Conservation (phyloP, 495 filamentous ascomycete genomes). For the Alectoria sarmentosa region DNA sequence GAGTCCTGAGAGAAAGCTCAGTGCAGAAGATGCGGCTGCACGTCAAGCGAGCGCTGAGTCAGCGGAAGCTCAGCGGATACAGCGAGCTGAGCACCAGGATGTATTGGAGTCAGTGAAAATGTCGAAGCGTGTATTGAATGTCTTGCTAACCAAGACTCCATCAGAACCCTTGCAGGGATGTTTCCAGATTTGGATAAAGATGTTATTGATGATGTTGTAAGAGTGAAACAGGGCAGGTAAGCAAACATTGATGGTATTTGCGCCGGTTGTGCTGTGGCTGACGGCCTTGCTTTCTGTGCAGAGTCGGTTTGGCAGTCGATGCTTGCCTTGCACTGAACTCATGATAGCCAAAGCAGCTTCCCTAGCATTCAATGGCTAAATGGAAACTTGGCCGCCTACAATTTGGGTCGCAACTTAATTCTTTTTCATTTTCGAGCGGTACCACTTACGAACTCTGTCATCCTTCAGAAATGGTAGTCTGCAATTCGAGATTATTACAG, state of each 20-base stretch:
- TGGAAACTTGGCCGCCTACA: neutral
- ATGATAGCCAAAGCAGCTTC: constrained; percentile 20
- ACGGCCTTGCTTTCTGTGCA: constrained; percentile 29
- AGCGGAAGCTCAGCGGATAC: constrained; percentile 80
- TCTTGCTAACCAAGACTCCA: constrained; percentile 6
- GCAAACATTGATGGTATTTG: constrained; percentile 29
- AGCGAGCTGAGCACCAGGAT: constrained; percentile 76
- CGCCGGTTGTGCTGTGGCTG: neutral
- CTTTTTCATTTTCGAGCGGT: neutral
- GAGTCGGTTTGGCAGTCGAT: constrained; percentile 85
- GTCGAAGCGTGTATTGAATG: neutral
- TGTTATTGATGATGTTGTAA: constrained; percentile 88
- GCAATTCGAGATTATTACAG: neutral
- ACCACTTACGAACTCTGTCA: neutral
- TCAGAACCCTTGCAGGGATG: constrained; percentile 73
- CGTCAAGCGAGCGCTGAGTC: constrained; percentile 88
- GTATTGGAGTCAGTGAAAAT: constrained; percentile 61
- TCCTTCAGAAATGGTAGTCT: neutral
- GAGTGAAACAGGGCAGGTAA: constrained; percentile 85
- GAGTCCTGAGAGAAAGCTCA: constrained; percentile 37
- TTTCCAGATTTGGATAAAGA: constrained; percentile 88
- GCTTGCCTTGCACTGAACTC: constrained; percentile 77
- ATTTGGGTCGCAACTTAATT: neutral
- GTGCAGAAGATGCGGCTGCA: constrained; percentile 86
- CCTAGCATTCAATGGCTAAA: too few relatives aligned